Evolutionary conservation across 169 alveolate genomes (phyloP).

Genomic region (Neospora caninum): DNA sequence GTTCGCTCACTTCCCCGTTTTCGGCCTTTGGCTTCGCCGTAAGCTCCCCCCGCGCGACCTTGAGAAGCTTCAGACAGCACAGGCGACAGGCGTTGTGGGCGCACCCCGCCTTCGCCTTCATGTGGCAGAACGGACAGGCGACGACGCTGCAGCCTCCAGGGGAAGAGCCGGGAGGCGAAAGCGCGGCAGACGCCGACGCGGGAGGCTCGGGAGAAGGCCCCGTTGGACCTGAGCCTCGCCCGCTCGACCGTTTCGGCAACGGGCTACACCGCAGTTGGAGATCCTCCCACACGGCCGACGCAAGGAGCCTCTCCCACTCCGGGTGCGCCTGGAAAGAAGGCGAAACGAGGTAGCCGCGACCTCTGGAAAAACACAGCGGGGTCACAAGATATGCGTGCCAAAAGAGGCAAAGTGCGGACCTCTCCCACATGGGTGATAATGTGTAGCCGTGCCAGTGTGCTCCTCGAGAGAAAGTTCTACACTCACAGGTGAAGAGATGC

Average conservation of each 20-base stretch:
- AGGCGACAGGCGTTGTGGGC: constrained; percentile 60
- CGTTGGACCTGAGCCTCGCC: not conserved
- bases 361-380: constrained; percentile 25
- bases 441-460: too few species aligned
- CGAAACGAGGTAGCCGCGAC: constrained; percentile 59
- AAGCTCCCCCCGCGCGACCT: not conserved
- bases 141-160: not conserved
- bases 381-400: too few species aligned
- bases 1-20: too few species aligned
- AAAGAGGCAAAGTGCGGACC: too few species aligned
- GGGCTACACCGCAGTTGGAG: constrained; percentile 25
- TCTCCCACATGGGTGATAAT: too few species aligned
- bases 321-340: constrained; percentile 17
- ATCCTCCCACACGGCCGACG: constrained; percentile 36
- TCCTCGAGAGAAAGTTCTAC: too few species aligned
- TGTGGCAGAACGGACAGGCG: constrained; percentile 41
- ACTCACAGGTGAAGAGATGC: too few species aligned
- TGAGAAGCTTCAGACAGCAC: constrained; percentile 58
- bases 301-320: constrained; percentile 55
- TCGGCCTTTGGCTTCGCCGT: too few species aligned
- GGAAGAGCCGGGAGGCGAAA: too few species aligned
- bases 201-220: not conserved
- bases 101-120: constrained; percentile 60
- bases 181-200: not conserved
- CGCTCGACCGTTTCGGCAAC: not conserved